phyloP scores from a whole-genome alignment of 495 filamentous ascomycete genomes.

The Rhypophila decipiens region DNA sequence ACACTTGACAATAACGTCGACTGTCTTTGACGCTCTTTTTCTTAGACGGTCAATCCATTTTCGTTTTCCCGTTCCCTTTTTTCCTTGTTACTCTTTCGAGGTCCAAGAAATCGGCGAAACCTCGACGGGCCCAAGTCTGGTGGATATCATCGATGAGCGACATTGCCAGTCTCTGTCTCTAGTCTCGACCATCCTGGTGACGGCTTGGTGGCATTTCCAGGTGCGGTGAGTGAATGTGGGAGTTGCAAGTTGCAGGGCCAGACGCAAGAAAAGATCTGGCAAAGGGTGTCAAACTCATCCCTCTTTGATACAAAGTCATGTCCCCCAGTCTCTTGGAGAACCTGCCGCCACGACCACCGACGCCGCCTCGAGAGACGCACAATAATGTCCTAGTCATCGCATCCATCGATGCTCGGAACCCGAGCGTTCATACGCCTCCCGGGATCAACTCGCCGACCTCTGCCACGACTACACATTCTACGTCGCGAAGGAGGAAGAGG shows the following conservation, averaged over 20 bases:
- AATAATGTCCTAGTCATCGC: constrained; percentile 14
- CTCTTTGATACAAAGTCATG: constrained; percentile 14
- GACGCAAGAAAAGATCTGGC: too few species aligned
- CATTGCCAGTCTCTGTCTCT: too few species aligned
- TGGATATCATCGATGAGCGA: constrained; percentile 1
- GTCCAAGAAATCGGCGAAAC: background rate
- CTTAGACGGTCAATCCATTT: background rate
- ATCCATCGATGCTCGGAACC: constrained; percentile 26
- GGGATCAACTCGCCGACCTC: constrained; percentile 36
- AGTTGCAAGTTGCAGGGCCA: background rate
- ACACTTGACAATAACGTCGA: too few species aligned
- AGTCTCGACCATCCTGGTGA: constrained; percentile 12
- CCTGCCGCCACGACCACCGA: constrained; percentile 47
- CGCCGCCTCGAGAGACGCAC: constrained; percentile 45
- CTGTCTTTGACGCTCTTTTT: too few species aligned
- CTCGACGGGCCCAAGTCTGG: too few species aligned
- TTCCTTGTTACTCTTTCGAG: background rate
- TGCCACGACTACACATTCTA: constrained; percentile 57
- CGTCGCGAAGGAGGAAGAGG: constrained; percentile 54
- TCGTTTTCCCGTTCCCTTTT: constrained; percentile 4
- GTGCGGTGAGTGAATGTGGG: background rate
- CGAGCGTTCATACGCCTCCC: constrained; percentile 43
- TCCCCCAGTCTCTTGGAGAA: constrained; percentile 38
- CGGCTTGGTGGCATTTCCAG: constrained; percentile 4
- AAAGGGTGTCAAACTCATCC: too few species aligned